Conservation (phyloP, 371 early-diverging fungal species). For the Rhizopus sp. region DNA sequence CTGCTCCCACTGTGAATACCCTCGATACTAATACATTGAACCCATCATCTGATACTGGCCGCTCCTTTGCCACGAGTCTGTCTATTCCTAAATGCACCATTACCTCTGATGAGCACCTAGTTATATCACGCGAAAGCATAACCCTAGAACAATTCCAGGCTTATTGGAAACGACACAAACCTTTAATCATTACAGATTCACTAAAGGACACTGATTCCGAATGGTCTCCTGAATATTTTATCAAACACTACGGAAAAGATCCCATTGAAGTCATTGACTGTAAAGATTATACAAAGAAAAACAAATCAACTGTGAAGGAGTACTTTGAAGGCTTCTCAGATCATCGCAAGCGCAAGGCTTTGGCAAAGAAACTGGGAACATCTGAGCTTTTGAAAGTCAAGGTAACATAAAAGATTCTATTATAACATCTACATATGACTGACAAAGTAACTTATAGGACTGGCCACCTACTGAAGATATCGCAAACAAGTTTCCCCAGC, state of each 20-base stretch:
- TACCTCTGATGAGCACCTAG: neutral
- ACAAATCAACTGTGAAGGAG: conserved; percentile 22
- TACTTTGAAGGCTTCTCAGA: conserved; percentile 51
- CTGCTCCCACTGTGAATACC: neutral
- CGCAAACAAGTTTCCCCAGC: conserved; percentile 44
- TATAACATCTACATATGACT: neutral
- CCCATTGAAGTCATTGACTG: conserved; percentile 47
- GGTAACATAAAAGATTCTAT: conserved; percentile 15
- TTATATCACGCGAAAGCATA: conserved; percentile 7
- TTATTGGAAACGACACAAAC: conserved; percentile 40
- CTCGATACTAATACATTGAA: neutral
- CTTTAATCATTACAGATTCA: conserved; percentile 39
- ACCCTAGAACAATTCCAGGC: conserved; percentile 35
- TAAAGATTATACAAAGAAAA: conserved; percentile 13
- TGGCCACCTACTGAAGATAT: conserved; percentile 70
- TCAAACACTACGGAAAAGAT: conserved; percentile 33
- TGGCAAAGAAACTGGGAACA: neutral
- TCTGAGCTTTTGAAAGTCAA: conserved; percentile 41
- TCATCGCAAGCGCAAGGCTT: conserved; percentile 6
- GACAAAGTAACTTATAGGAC: conserved; percentile 44
- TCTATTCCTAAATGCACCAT: neutral
- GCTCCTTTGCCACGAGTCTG: too few species aligned
- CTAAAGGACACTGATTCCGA: conserved; percentile 9
- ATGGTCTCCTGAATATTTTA: conserved; percentile 51
- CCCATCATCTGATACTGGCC: too few species aligned